Percentiles rank a stretch among this genome's conserved stretches.
phyloP scores from a whole-genome alignment of 164 flowering plant genomes.

The Taxillus chinensis region DNA sequence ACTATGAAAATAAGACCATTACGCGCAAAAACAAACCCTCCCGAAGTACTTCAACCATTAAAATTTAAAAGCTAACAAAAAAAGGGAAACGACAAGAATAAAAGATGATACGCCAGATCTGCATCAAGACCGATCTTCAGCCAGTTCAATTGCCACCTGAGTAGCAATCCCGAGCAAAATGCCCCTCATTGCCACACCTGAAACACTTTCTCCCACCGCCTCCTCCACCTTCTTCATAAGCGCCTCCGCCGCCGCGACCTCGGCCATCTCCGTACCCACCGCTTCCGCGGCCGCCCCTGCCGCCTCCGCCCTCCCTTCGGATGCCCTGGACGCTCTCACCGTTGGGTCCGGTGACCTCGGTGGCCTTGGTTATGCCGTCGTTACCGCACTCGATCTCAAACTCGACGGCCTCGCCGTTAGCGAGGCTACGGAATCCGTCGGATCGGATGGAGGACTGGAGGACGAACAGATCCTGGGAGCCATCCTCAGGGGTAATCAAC shows the following conservation, averaged over 20 bases:
- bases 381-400: slow-evolving; percentile 39
- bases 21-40: too few relatives aligned
- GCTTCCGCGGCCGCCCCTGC: slow-evolving; percentile 18
- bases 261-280: slow-evolving; percentile 40
- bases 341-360: slow-evolving; percentile 73
- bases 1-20: too few relatives aligned
- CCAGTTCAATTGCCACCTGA: too few relatives aligned
- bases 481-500: slow-evolving; percentile 79
- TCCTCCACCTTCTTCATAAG: slow-evolving; percentile 20
- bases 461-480: slow-evolving; percentile 79
- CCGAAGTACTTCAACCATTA: too few relatives aligned
- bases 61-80: too few relatives aligned
- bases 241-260: slow-evolving; percentile 12
- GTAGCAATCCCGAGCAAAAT: slow-evolving; percentile 48
- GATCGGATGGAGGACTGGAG: slow-evolving; percentile 75
- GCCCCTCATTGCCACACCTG: slow-evolving; percentile 39
- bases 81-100: too few relatives aligned
- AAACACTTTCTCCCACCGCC: slow-evolving; percentile 31
- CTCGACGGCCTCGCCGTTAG: slow-evolving; percentile 70
- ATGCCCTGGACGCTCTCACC: slow-evolving; percentile 47
- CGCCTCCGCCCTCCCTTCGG: slow-evolving; percentile 11
- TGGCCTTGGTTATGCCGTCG: slow-evolving; percentile 76
- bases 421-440: slow-evolving; percentile 76
- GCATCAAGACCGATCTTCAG: too few relatives aligned
- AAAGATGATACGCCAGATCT: too few relatives aligned